phyloP scores from a whole-genome alignment of 2,329 filamentous ascomycete genomes.

The Thermothelomyces thermophilus region DNA sequence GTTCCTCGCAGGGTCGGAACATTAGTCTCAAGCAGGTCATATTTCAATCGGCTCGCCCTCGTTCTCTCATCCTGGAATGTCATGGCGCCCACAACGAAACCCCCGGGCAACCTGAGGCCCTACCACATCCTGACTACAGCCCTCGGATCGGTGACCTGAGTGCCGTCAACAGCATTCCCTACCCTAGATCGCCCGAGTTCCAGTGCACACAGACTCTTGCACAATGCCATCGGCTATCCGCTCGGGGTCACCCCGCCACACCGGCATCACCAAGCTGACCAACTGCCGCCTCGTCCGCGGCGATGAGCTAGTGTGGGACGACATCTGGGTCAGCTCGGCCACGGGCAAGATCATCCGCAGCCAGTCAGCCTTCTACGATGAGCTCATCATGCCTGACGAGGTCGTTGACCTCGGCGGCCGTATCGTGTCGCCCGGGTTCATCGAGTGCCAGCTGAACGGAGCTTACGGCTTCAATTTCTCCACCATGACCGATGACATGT shows the following conservation, averaged over 20 bases:
- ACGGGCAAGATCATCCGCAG: conserved; percentile 77
- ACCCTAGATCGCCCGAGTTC: background rate
- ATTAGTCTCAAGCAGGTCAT: background rate
- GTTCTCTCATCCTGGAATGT: background rate
- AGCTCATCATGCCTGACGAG: conserved; percentile 62
- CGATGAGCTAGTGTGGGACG: conserved; percentile 61
- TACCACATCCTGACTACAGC: background rate
- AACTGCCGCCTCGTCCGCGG: conserved; percentile 74
- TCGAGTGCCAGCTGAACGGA: conserved; percentile 88
- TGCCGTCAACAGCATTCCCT: background rate
- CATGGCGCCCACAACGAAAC: background rate
- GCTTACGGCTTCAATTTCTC: conserved; percentile 93
- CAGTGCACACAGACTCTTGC: background rate
- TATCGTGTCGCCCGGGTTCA: conserved; percentile 78
- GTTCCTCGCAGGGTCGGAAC: too few species aligned
- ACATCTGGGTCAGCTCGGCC: conserved; percentile 80
- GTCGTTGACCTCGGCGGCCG: conserved; percentile 75
- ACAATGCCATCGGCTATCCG: conserved; percentile 26
- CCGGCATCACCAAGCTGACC: conserved; percentile 73
- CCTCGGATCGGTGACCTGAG: background rate
- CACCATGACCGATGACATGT: conserved; percentile 60
- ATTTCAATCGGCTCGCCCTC: background rate
- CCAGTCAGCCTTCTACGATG: conserved; percentile 61
- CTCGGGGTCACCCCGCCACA: conserved; percentile 11
- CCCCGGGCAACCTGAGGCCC: conserved; percentile 1